Evolutionary conservation across 2,329 filamentous ascomycete genomes (phyloP), one percentile per base, ranked within the genome.

Genomic region (Fusarium sp.): DNA sequence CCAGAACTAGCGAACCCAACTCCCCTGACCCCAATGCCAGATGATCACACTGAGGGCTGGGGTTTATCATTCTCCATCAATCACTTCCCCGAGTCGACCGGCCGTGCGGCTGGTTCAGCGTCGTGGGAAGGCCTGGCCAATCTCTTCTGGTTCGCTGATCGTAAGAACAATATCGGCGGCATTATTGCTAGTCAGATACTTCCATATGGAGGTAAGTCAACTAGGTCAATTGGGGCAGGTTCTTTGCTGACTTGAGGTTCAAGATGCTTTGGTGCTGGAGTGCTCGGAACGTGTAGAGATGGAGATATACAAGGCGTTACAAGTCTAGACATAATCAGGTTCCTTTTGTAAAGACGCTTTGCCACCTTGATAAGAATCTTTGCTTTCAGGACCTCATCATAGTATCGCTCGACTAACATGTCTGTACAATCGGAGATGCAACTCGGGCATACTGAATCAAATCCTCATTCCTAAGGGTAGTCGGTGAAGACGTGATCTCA

Each of bases 161-260:
- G 24, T 3, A 38, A 54, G 24, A 38, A 28, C 8, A 54, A 38
- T 5, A 22, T 38, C 7, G n/a, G 51, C 10, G 51, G 24, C 2
- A 38, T 54, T 4, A 28, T 54, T 36, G 35, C 35, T 2, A 54
- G 24, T 3, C 51, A 54, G 6, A 38, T 54, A n/a, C 51, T 54
- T 22, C 51, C 35, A 7, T 38, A 54, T 5, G 51, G 24, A 0
- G 24, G 51, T 28, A 17, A 17, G 32, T 22, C 24, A 12, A 5
- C 3, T 0, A 12, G 17, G 0, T 12, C 3, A 20, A 20, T 3
- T 10, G 3, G 2, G 22, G 6, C 4, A 3, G 50, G 2, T n/a
- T 15, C 18, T 54, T 10, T 38, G 18, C 51, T 54, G 5, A 54
- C 51, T 54, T 5, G 3, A 9, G 13, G 18, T 5, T 12, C 5